Base-by-base conservation (phyloP, 2,329 filamentous ascomycete species). In the Sporothrix dimorphospora region DNA sequence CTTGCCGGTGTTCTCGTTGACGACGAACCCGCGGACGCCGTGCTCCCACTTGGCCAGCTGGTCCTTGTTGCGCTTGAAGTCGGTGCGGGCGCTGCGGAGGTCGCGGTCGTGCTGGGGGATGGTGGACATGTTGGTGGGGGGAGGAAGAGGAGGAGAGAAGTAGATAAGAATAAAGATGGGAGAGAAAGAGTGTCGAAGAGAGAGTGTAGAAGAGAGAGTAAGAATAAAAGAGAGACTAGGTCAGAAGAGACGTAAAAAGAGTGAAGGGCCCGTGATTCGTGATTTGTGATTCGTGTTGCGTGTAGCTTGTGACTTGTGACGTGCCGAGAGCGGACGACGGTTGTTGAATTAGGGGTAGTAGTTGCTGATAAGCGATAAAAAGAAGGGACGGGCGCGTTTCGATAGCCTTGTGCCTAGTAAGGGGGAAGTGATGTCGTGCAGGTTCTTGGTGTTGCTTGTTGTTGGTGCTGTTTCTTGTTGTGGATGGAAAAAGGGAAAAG, bases 51-150 rank as follows among this genome's bases (percentile, higher is more conserved):
- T 85, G 71, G 77, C 75, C 24, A 74, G 75, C 4, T 79, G 79
- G 75, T 85, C 82, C 78, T 84, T 85, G 77, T 74, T 75, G 71
- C 83, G 82, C 79, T 85, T 85, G 75, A 78, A 80, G 76, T 83
- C 82, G 73, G 81, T 81, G 73, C 80, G 78, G 69, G 78, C 79
- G 77, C 82, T 81, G 78, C 84, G 83, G 49, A 85, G 76, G 76
- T 85, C 84, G 72, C 83, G 82, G 73, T 75, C 78, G 74, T 80
- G 78, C 49, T 74, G 69, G 5, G 76, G n/a, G 63, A 42, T n/a
- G 40, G 40, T 6, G 21, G 61, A n/a, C 45, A 67, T 45, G 5
- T 67, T 66, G 61, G 30, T 24, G 24, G 45, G 16, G 16, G 4
- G 4, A 4, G 12, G 24, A 55, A 16, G 3, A 30, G 9, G 30